phyloP scores from a whole-genome alignment of 1,284 basidiomycete species.

The Puccinia coronata region DNA sequence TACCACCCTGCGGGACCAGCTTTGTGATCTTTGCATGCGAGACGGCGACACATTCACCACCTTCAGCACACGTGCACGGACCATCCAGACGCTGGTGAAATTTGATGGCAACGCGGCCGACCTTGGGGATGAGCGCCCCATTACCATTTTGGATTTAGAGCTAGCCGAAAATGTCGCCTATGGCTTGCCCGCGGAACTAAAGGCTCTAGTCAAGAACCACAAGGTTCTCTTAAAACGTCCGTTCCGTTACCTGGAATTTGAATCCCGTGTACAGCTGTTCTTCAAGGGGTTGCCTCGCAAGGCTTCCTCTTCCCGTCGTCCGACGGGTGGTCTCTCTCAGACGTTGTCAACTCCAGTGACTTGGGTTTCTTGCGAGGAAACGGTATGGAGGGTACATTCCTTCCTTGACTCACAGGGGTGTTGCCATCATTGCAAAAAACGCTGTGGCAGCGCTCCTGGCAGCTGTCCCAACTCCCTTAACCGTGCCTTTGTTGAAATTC shows the following conservation, averaged over 20 bases:
- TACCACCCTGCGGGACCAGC: not conserved
- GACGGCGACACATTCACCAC: not conserved
- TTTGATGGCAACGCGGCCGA: not conserved
- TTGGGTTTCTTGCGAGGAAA: no score
- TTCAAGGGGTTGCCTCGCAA: no score
- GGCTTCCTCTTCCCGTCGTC: no score
- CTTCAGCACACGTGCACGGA: constrained; percentile 11
- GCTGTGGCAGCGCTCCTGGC: not conserved
- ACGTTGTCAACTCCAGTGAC: no score
- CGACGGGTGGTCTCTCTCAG: no score
- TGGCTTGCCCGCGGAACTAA: no score
- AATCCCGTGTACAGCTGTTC: no score
- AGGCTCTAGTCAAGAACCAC: no score
- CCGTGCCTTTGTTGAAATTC: not conserved
- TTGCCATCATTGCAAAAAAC: constrained; percentile 3
- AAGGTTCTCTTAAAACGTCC: no score
- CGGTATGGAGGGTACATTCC: no score
- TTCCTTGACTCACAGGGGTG: not conserved
- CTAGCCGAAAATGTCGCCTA: not conserved
- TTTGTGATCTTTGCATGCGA: not conserved
- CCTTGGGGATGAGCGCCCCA: no score
- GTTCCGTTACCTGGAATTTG: no score
- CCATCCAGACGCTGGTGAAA: not conserved
- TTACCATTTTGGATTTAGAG: not conserved
- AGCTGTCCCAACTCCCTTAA: not conserved